Base-by-base conservation (phyloP, 345 rosid genomes). In the Populus euphratica region DNA sequence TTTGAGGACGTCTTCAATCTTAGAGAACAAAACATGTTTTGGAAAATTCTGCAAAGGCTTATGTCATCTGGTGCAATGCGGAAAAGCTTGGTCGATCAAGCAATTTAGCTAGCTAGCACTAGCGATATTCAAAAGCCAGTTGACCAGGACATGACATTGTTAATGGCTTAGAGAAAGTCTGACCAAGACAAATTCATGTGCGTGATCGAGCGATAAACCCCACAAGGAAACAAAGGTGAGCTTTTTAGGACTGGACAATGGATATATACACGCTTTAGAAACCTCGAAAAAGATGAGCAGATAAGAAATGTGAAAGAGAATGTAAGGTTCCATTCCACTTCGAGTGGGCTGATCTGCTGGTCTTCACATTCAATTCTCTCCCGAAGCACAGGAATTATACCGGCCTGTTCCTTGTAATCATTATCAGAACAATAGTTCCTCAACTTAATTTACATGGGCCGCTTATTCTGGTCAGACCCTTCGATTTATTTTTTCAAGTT, bases 221-320 rank as follows among this genome's bases (percentile, higher is more conserved):
- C 86, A 75, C 85, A 78, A 75, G 69, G 77, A 73, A 86, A 82
- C 83, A 84, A 86, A 84, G 72, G 6, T 23, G 27, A 79, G 79
- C 85, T 81, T 85, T 87, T 76, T 17, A 74, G 68, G 74, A 67
- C 70, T 73, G 27, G 64, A 76, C 25, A 38, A 18, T 77, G 29
- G 33, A 14, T 29, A 8, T 2, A 16, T 7, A 27, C 44, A 41
- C 13, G 11, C 65, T 77, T 86, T 73, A 75, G 81, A 76, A 83
- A 54, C 79, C 67, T 78, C 80, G 69, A 81, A 69, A 86, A 77
- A 69, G 74, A 76, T 62, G 31, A 68, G 47, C 65, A 71, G 64
- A 65, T 47, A 52, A 17, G 18, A 56, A 74, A 80, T 75, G 79
- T 76, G 68, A 77, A 71, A 78, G 76, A 27, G 33, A 77, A 78